These are phyloP conservation scores for Mentha longifolia DNA, from an alignment of 257 asterid species.

Conservation along the genomic window DNA sequence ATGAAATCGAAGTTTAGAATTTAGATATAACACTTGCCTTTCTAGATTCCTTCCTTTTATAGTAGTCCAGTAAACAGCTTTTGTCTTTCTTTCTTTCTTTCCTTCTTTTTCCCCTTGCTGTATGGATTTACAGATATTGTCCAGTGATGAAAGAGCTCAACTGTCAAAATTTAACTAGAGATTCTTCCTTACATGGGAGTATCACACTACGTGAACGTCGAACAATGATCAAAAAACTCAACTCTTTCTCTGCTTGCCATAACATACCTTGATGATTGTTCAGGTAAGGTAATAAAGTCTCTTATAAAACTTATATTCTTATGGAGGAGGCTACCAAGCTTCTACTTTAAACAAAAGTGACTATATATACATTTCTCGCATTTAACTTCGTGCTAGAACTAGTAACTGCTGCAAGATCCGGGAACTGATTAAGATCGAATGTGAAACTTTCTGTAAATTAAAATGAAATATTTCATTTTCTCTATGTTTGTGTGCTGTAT, in stretches of 20 bases:
- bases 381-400: neutral
- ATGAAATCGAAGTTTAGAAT: neutral
- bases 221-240: neutral
- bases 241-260: slow-evolving; percentile 39
- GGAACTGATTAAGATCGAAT: slow-evolving; percentile 15
- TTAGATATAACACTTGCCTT: neutral
- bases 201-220: no score
- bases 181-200: no score
- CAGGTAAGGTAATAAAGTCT: slow-evolving; percentile 42
- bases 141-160: slow-evolving; percentile 19
- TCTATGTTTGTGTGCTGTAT: neutral
- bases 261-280: slow-evolving; percentile 45
- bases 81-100: no score
- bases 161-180: neutral
- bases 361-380: no score
- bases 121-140: slow-evolving; percentile 22
- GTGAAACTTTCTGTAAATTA: slow-evolving; percentile 12
- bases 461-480: neutral
- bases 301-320: neutral
- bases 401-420: slow-evolving; percentile 19
- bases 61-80: slow-evolving; percentile 1
- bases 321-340: no score
- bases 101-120: neutral
- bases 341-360: no score
- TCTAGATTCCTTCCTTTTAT: slow-evolving; percentile 1